phyloP scores from a whole-genome alignment of 2,329 filamentous ascomycete genomes.

The Pestalotiopsis sp. region DNA sequence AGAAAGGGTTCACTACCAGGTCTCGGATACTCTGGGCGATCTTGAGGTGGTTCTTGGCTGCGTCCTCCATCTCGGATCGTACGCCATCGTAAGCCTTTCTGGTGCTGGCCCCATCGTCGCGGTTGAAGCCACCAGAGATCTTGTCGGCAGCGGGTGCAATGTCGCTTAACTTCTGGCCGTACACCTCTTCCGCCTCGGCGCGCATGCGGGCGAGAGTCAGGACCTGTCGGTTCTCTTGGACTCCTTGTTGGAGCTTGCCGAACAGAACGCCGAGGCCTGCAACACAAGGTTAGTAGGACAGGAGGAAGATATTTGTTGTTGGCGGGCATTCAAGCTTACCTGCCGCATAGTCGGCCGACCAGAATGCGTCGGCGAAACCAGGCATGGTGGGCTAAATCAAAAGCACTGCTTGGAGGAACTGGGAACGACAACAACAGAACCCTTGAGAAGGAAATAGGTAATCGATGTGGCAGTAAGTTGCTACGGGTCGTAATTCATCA shows the following conservation, averaged over 20 bases:
- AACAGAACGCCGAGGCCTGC: constrained; percentile 89
- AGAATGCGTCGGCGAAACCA: constrained; percentile 94
- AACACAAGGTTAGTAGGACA: neutral
- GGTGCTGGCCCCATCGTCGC: constrained; percentile 94
- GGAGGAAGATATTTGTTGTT: neutral
- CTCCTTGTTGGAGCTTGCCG: constrained; percentile 93
- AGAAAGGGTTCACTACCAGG: constrained; percentile 91
- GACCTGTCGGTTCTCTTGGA: constrained; percentile 92
- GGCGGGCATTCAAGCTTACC: constrained; percentile 52
- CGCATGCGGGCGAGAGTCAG: constrained; percentile 90
- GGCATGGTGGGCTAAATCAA: constrained; percentile 59
- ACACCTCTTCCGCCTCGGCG: constrained; percentile 91
- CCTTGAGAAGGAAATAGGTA: neutral
- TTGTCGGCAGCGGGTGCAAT: constrained; percentile 84
- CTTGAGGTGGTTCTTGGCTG: constrained; percentile 87
- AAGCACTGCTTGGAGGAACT: neutral
- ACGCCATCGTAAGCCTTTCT: constrained; percentile 97
- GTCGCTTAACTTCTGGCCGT: constrained; percentile 78
- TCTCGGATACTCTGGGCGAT: constrained; percentile 97
- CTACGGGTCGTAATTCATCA: constrained; percentile 14
- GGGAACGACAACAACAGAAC: neutral
- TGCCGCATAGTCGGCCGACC: constrained; percentile 96
- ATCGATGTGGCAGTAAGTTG: neutral
- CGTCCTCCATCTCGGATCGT: constrained; percentile 89
- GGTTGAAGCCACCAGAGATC: constrained; percentile 79